Percentiles rank a stretch among this genome's conserved stretches.
These are phyloP conservation scores for Xylariomycetidae sp. DNA, from an alignment of 2,329 filamentous ascomycete genomes.

Conservation along the genomic window DNA sequence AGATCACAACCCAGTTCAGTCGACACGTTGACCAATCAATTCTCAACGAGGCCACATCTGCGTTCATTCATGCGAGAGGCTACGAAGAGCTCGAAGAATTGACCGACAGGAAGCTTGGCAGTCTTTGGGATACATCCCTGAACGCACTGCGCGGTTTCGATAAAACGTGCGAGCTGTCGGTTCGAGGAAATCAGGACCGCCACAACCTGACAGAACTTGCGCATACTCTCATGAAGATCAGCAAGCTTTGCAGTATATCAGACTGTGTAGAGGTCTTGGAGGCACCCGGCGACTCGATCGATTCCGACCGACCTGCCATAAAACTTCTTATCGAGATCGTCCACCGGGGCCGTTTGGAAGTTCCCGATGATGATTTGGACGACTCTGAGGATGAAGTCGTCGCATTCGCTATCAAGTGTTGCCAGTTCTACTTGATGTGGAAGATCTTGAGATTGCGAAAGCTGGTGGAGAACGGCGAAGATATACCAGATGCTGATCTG, in stretches of 20 bases:
- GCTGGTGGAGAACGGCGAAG: conserved; percentile 49
- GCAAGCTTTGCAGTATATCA: conserved; percentile 73
- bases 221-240: conserved; percentile 72
- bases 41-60: conserved; percentile 74
- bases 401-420: conserved; percentile 67
- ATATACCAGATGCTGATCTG: conserved; percentile 53
- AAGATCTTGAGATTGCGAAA: conserved; percentile 62
- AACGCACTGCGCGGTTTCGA: conserved; percentile 69
- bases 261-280: conserved; percentile 76
- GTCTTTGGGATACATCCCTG: conserved; percentile 81
- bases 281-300: conserved; percentile 43
- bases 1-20: conserved; percentile 90
- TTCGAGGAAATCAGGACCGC: conserved; percentile 63
- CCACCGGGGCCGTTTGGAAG: conserved; percentile 66
- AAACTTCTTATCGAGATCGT: conserved; percentile 69
- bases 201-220: conserved; percentile 65
- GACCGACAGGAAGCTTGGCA: conserved; percentile 72
- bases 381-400: conserved; percentile 76
- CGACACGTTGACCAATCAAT: conserved; percentile 86
- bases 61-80: conserved; percentile 77
- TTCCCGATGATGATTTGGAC: conserved; percentile 66
- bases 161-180: conserved; percentile 65
- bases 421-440: conserved; percentile 95
- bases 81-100: conserved; percentile 87
- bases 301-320: conserved; percentile 51